Conservation (phyloP, 2,329 filamentous ascomycete species). For the Colletotrichum navitas region DNA sequence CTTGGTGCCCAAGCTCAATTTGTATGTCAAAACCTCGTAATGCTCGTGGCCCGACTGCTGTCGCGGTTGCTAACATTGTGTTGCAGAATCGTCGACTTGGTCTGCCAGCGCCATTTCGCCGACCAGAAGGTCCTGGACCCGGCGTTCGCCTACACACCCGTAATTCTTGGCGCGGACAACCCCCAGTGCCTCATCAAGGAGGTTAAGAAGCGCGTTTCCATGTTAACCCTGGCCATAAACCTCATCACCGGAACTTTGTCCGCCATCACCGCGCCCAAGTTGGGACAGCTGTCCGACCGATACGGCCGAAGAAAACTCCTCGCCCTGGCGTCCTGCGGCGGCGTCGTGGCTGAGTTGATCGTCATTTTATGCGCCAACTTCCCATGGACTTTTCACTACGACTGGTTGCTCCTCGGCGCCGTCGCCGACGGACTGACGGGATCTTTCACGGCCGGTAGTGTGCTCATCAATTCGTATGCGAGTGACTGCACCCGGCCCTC, state of each 20-base stretch:
- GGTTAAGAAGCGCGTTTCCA: constrained; percentile 81
- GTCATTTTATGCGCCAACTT: constrained; percentile 83
- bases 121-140: constrained; percentile 73
- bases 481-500: constrained; percentile 89
- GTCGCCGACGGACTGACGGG: constrained; percentile 87
- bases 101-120: constrained; percentile 86
- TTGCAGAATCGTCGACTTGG: constrained; percentile 77
- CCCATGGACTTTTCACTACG: constrained; percentile 79
- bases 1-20: constrained; percentile 87
- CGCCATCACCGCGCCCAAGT: constrained; percentile 83
- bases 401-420: constrained; percentile 82
- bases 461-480: constrained; percentile 86
- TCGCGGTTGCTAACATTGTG: constrained; percentile 31
- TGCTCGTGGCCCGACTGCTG: background rate
- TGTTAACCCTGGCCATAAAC: constrained; percentile 82
- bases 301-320: constrained; percentile 84
- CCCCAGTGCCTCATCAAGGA: constrained; percentile 83
- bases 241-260: constrained; percentile 82
- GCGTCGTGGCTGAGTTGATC: constrained; percentile 79
- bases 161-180: constrained; percentile 78
- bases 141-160: constrained; percentile 69
- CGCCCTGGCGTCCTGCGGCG: constrained; percentile 79
- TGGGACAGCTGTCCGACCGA: constrained; percentile 88
- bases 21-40: constrained; percentile 59
- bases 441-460: constrained; percentile 86